Evolutionary conservation across 345 rosid species (phyloP), one percentile per base, ranked within the genome.

Genomic region (Gossypium sturtianum): DNA sequence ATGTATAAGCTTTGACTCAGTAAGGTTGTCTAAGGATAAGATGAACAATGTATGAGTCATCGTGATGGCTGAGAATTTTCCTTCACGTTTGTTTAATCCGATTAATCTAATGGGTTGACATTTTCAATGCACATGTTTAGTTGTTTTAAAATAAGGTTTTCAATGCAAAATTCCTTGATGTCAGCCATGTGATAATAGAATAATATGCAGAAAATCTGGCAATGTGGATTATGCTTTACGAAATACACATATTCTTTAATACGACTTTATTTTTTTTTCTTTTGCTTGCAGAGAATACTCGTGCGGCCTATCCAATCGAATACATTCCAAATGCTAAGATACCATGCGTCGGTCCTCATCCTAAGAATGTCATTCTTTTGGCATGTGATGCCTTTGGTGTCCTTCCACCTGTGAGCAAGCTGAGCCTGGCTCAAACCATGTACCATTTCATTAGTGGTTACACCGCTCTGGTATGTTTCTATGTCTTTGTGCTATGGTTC

Each of bases 321-420:
- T 86, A 78, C 87, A 95, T 95, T 60, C 98, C 99, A 2, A 95
- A 95, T 51, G 98, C 94, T 0, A 95, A 91, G 69, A 83, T 93
- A 83, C 97, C 99, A 1, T 95, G 98, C 11, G 91, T 90, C 52
- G 98, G 98, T 70, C 94, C 98, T 8, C 98, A 93, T 57, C 99
- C 99, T 0, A 93, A 83, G 83, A 94, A 95, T 77, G 97, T 93
- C 65, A 91, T 93, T 38, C 98, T 95, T 66, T 75, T 95, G 86
- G 98, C 99, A 12, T 95, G 99, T 51, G 98, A 93, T 63, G 98
- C 99, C 29, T 90, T 95, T 76, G 98, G 99, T 59, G 99, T 91
- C 73, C 99, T 95, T 57, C 99, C 99, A 38, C 99, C 99, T 2
- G 98, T 94, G 81, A 92, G 98, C 98, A 95, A 91, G 88, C 83